These are phyloP conservation scores for Colletotrichum echinochloae DNA, from an alignment of 2,329 filamentous ascomycete genomes.

Conservation along the genomic window DNA sequence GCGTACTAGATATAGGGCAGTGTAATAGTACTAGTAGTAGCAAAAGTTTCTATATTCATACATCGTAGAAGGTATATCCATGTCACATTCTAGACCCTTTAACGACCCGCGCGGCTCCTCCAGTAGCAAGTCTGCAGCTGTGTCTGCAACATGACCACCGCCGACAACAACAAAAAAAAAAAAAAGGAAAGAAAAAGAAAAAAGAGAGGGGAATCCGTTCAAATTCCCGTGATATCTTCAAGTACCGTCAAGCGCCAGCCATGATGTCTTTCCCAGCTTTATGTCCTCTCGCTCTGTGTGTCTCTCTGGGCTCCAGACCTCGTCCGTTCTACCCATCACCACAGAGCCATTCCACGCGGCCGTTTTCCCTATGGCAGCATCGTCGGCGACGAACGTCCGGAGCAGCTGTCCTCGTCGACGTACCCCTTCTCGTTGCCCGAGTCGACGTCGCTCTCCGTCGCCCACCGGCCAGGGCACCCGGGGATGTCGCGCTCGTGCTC, in stretches of 20 bases:
- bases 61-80: conserved; percentile 39
- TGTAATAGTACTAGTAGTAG: neutral
- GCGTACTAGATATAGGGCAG: no score
- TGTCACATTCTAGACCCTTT: conserved; percentile 34
- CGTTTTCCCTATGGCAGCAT: conserved; percentile 1
- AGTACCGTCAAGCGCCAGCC: neutral
- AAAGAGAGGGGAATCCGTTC: conserved; percentile 19
- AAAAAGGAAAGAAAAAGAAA: neutral
- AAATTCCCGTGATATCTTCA: conserved; percentile 12
- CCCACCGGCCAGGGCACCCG: conserved; percentile 39
- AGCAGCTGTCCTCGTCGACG: conserved; percentile 36
- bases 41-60: conserved; percentile 40
- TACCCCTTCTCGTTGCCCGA: conserved; percentile 41
- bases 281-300: no score
- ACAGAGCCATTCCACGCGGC: neutral
- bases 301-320: no score
- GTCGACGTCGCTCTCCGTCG: conserved; percentile 37
- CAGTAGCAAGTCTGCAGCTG: conserved; percentile 12
- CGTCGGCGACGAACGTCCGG: conserved; percentile 35
- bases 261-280: neutral
- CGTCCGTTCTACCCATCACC: no score
- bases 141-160: neutral
- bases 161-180: neutral
- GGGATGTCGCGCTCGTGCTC: conserved; percentile 38
- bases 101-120: neutral